phyloP scores from a whole-genome alignment of 2,329 filamentous ascomycete species.

The Xylariales sp. region DNA sequence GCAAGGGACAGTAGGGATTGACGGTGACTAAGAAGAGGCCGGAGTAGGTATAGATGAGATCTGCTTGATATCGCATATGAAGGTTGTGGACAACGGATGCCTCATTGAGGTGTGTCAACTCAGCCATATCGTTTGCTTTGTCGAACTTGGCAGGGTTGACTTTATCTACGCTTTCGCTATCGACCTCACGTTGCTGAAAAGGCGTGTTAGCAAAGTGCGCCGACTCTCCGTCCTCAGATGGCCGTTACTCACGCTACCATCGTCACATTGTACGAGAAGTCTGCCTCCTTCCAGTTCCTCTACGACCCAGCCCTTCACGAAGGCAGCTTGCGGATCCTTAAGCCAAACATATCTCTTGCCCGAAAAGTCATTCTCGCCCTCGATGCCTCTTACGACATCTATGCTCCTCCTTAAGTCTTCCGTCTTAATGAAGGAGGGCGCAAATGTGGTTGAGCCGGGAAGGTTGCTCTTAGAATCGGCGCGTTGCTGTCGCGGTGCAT shows the following conservation, averaged over 20 bases:
- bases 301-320: conserved; percentile 91
- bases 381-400: conserved; percentile 76
- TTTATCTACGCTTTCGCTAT: conserved; percentile 91
- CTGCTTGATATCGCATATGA: conserved; percentile 92
- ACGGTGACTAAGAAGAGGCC: conserved; percentile 96
- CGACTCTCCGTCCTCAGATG: conserved; percentile 34
- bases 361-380: conserved; percentile 98
- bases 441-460: conserved; percentile 83
- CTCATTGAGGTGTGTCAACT: conserved; percentile 97
- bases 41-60: conserved; percentile 98
- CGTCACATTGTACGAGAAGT: conserved; percentile 90
- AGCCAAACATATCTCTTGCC: conserved; percentile 99
- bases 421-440: conserved; percentile 93
- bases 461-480: conserved; percentile 73
- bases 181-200: conserved; percentile 82
- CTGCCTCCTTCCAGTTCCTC: conserved; percentile 78
- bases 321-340: conserved; percentile 85
- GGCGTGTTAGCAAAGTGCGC: conserved; percentile 11
- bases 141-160: conserved; percentile 99
- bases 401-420: conserved; percentile 75
- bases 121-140: conserved; percentile 99
- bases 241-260: conserved; percentile 77
- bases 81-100: conserved; percentile 98
- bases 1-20: conserved; percentile 93
- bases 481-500: conserved; percentile 56